Conservation (phyloP, 495 filamentous ascomycete species). For the Penicillium arizonense region DNA sequence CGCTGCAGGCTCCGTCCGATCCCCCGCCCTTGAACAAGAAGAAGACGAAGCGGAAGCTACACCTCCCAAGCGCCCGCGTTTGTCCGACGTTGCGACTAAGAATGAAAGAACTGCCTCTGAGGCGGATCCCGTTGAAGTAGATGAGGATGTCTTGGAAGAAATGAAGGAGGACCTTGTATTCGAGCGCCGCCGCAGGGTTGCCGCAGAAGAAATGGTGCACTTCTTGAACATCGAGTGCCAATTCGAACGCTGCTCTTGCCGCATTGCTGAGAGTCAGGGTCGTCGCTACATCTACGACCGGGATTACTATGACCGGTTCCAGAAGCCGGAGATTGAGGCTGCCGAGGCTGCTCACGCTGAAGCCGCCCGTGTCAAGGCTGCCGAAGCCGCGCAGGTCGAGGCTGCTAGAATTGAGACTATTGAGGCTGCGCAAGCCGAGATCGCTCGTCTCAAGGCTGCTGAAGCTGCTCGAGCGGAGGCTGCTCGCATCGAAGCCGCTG, state of each 20-base stretch:
- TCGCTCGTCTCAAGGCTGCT: background rate
- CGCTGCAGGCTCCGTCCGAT: conserved; percentile 56
- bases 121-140: conserved; percentile 26
- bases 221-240: conserved; percentile 82
- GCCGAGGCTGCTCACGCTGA: conserved; percentile 6
- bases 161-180: conserved; percentile 59
- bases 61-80: conserved; percentile 62
- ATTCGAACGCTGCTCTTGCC: conserved; percentile 67
- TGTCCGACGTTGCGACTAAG: conserved; percentile 48
- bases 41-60: conserved; percentile 49
- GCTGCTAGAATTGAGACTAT: background rate
- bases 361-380: no score
- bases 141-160: conserved; percentile 54
- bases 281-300: conserved; percentile 50
- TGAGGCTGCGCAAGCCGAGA: no score
- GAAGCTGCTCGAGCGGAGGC: background rate
- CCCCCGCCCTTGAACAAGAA: conserved; percentile 40
- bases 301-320: conserved; percentile 24
- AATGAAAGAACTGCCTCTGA: conserved; percentile 37
- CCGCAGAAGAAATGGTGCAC: conserved; percentile 71
- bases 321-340: conserved; percentile 23
- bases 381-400: no score
- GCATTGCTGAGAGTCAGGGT: conserved; percentile 51
- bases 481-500: no score
- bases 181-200: conserved; percentile 63